phyloP scores from a whole-genome alignment of 2,329 filamentous ascomycete genomes.

The Talaromyces sp. region DNA sequence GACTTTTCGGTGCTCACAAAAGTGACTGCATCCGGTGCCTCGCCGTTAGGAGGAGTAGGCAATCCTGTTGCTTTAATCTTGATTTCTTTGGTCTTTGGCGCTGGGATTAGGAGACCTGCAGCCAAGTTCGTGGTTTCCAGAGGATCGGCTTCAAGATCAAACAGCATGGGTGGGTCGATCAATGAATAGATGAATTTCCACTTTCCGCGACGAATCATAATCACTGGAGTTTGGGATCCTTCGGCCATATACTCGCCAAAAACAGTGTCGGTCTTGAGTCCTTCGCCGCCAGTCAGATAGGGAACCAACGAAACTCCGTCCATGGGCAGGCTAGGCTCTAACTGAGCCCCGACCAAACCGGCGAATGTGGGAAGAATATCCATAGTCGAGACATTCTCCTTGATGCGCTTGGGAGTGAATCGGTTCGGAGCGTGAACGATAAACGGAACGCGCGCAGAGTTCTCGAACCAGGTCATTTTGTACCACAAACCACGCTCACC shows the following conservation, averaged over 20 bases:
- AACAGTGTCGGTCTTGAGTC: conserved; percentile 70
- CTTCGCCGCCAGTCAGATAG: conserved; percentile 63
- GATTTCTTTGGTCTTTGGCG: conserved; percentile 40
- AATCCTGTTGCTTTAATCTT: conserved; percentile 17
- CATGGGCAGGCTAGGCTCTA: conserved; percentile 72
- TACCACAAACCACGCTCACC: conserved; percentile 90
- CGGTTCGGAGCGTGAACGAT: conserved; percentile 76
- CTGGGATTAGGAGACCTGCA: conserved; percentile 33
- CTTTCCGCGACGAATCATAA: conserved; percentile 86
- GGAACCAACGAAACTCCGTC: conserved; percentile 80
- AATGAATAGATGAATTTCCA: conserved; percentile 93
- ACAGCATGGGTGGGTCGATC: conserved; percentile 79
- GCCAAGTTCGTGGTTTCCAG: conserved; percentile 71
- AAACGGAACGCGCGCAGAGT: conserved; percentile 83
- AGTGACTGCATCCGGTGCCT: conserved; percentile 20
- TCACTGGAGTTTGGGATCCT: conserved; percentile 80
- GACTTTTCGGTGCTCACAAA: conserved; percentile 22
- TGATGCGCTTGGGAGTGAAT: conserved; percentile 73
- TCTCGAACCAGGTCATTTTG: conserved; percentile 97
- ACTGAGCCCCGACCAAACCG: conserved; percentile 71
- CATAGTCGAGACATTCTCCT: conserved; percentile 83
- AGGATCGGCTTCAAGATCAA: conserved; percentile 73
- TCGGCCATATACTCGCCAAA: conserved; percentile 94
- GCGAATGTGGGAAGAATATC: conserved; percentile 88
- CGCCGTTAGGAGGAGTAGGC: conserved; percentile 27